phyloP scores from a whole-genome alignment of 2,329 filamentous ascomycete species.

The Plenodomus tracheiphilus region DNA sequence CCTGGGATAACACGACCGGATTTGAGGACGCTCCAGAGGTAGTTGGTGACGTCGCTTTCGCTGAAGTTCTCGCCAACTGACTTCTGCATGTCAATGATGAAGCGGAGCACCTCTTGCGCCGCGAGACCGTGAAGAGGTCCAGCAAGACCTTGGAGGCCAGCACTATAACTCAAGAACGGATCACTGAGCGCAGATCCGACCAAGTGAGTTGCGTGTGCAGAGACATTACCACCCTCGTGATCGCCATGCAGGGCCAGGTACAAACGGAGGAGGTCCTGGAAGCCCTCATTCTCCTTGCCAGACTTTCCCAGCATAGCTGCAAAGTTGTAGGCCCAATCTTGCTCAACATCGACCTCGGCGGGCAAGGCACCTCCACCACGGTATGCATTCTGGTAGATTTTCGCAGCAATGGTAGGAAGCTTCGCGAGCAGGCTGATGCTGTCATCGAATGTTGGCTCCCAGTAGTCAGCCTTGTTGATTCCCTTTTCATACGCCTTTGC shows the following conservation, averaged over 20 bases:
- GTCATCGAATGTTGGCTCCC: slow-evolving; percentile 98
- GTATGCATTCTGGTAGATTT: slow-evolving; percentile 95
- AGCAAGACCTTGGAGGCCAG: slow-evolving; percentile 90
- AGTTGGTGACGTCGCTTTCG: slow-evolving; percentile 80
- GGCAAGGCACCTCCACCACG: slow-evolving; percentile 73
- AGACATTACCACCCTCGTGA: slow-evolving; percentile 97
- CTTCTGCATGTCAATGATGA: slow-evolving; percentile 95
- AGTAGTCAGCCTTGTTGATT: slow-evolving; percentile 94
- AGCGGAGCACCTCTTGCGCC: slow-evolving; percentile 94
- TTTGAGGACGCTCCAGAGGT: slow-evolving; percentile 91
- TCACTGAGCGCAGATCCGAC: slow-evolving; percentile 94
- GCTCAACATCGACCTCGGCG: slow-evolving; percentile 74
- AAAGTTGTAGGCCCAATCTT: slow-evolving; percentile 99
- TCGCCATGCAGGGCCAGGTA: slow-evolving; percentile 97
- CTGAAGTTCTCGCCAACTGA: slow-evolving; percentile 77
- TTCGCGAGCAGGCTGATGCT: slow-evolving; percentile 92
- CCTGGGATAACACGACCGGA: slow-evolving; percentile 92
- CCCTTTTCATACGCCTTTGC: slow-evolving; percentile 91
- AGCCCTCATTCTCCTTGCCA: slow-evolving; percentile 84
- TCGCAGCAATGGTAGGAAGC: slow-evolving; percentile 92
- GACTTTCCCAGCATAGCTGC: slow-evolving; percentile 93
- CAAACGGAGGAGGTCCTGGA: slow-evolving; percentile 90
- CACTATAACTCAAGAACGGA: slow-evolving; percentile 93
- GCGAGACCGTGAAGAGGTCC: slow-evolving; percentile 93
- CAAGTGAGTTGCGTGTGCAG: slow-evolving; percentile 90